A percentile compares a stretch with the other conserved stretches of the same genome.
phyloP scores from a whole-genome alignment of 495 filamentous ascomycete species.

The Annulohypoxylon nitens region DNA sequence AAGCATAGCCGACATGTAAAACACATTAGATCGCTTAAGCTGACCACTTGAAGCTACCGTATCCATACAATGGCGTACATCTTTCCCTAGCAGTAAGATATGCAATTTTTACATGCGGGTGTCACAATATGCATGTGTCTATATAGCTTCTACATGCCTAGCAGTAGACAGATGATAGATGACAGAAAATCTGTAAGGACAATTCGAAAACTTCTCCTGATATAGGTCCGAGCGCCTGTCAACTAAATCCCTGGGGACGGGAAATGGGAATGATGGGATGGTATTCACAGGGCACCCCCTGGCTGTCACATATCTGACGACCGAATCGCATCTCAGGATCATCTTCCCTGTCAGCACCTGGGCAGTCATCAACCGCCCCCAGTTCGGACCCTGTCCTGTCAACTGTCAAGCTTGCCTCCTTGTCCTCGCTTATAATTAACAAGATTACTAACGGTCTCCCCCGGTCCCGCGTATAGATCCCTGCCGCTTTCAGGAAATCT shows the following conservation, averaged over 20 bases:
- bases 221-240: constrained; percentile 43
- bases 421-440: constrained; percentile 44
- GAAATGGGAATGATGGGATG: constrained; percentile 45
- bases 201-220: constrained; percentile 5
- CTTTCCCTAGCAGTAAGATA: not conserved
- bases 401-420: constrained; percentile 45
- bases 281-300: constrained; percentile 41
- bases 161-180: not conserved
- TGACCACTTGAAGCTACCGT: constrained; percentile 4
- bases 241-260: constrained; percentile 45
- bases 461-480: constrained; percentile 34
- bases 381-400: constrained; percentile 44
- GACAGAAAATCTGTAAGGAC: constrained; percentile 8
- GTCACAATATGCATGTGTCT: constrained; percentile 10
- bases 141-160: not conserved
- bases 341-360: constrained; percentile 33
- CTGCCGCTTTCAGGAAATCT: constrained; percentile 20
- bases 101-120: not conserved
- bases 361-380: constrained; percentile 24
- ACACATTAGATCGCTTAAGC: not conserved
- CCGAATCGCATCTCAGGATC: constrained; percentile 48
- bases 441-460: constrained; percentile 38
- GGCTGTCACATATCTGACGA: constrained; percentile 46
- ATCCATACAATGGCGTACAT: not conserved
- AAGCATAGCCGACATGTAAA: constrained; percentile 23